These are phyloP conservation scores for Populus euphratica DNA, from an alignment of 345 rosid genomes.

Conservation along the genomic window DNA sequence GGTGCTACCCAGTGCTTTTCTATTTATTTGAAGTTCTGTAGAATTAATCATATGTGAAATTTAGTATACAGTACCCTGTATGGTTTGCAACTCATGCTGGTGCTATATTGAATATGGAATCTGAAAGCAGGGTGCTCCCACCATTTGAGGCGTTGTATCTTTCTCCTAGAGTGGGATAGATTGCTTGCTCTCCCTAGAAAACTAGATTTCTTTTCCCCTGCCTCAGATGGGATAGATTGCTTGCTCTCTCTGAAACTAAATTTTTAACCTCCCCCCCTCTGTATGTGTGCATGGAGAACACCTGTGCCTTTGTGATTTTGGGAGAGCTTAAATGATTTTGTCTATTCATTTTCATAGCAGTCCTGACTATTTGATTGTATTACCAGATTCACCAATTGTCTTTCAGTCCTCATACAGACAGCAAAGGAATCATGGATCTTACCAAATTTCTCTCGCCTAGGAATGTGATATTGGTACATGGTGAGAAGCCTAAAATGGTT, in stretches of 20 bases:
- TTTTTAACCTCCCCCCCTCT: neutral
- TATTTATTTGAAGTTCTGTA: too few relatives aligned
- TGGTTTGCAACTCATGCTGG: too few relatives aligned
- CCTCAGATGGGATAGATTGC: neutral
- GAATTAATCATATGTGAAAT: too few relatives aligned
- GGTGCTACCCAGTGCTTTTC: too few relatives aligned
- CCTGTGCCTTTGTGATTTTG: neutral
- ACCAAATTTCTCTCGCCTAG: conserved; percentile 77
- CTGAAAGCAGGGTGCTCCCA: neutral
- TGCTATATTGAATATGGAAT: too few relatives aligned
- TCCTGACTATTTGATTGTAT: conserved; percentile 5
- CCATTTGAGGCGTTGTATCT: neutral
- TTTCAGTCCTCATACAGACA: conserved; percentile 93
- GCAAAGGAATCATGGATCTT: conserved; percentile 96
- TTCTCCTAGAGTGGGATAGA: neutral
- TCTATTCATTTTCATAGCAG: neutral
- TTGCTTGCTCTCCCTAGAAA: too few relatives aligned
- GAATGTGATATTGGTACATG: conserved; percentile 80
- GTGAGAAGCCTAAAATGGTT: conserved; percentile 89
- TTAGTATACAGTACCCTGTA: too few relatives aligned
- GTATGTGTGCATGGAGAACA: neutral
- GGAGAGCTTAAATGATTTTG: neutral
- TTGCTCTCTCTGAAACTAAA: too few relatives aligned
- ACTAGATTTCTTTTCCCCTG: too few relatives aligned
- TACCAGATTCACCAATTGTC: conserved; percentile 84